Conservation (phyloP, 129 eudicot genomes). For the Lactuca sativa region DNA sequence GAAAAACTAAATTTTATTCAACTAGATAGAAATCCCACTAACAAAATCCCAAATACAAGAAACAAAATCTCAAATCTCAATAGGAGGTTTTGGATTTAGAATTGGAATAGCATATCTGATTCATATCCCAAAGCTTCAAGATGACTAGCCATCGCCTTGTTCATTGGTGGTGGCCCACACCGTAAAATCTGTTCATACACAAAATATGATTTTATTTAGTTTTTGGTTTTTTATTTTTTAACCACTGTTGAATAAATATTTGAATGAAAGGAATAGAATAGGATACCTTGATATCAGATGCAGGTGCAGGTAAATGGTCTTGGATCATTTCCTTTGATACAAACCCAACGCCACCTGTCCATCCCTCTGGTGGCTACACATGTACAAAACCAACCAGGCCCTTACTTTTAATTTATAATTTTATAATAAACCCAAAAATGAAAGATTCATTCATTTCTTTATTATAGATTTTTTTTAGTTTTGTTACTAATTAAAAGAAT, state of each 20-base stretch:
- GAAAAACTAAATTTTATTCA: conserved; percentile 23
- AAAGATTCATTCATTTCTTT: too few relatives aligned
- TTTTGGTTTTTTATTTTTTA: too few relatives aligned
- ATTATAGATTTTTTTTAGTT: too few relatives aligned
- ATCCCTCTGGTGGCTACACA: conserved; percentile 50
- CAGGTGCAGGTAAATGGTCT: conserved; percentile 46
- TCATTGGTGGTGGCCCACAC: conserved; percentile 57
- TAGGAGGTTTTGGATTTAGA: not conserved
- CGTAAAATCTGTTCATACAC: conserved; percentile 41
- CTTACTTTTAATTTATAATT: too few relatives aligned
- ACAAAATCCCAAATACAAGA: conserved; percentile 19
- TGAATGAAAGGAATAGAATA: conserved; percentile 3
- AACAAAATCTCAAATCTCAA: not conserved
- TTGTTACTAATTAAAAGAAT: too few relatives aligned
- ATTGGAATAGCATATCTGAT: conserved; percentile 39
- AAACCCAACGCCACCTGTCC: conserved; percentile 60
- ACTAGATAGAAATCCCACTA: not conserved
- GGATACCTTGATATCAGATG: conserved; percentile 46
- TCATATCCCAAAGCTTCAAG: conserved; percentile 43
- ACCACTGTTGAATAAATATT: too few relatives aligned
- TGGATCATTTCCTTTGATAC: conserved; percentile 53
- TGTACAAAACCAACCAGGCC: conserved; percentile 7
- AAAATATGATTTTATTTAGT: not conserved
- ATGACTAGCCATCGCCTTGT: conserved; percentile 55
- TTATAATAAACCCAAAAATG: too few relatives aligned